These are phyloP conservation scores for Cyberlindnera maritima DNA, from an alignment of 805 yeast species.

Conservation along the genomic window DNA sequence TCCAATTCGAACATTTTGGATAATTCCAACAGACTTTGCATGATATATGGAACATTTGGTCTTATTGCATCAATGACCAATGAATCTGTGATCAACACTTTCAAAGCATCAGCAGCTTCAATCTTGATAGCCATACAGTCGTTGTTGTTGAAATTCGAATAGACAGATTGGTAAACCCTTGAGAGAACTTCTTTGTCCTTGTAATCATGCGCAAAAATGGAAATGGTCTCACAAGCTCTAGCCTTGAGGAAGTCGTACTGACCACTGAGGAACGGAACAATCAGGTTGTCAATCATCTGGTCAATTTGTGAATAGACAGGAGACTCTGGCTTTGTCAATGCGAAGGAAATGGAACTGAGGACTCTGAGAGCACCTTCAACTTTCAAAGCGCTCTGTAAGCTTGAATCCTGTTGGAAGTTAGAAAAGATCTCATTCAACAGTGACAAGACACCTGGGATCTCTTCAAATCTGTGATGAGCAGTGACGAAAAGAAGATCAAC, in stretches of 20 bases:
- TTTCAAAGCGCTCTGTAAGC: slow-evolving; percentile 48
- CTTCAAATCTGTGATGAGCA: slow-evolving; percentile 50
- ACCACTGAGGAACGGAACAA: slow-evolving; percentile 70
- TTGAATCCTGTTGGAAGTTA: slow-evolving; percentile 31
- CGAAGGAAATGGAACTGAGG: slow-evolving; percentile 64
- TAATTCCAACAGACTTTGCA: slow-evolving; percentile 73
- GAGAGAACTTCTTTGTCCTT: slow-evolving; percentile 38
- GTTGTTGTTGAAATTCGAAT: slow-evolving; percentile 40
- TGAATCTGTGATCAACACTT: slow-evolving; percentile 67
- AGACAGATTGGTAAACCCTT: slow-evolving; percentile 39
- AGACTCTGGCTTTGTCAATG: slow-evolving; percentile 45
- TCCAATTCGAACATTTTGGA: slow-evolving; percentile 85
- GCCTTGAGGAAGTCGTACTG: slow-evolving; percentile 70
- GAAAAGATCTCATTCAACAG: slow-evolving; percentile 52
- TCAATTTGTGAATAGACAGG: slow-evolving; percentile 65
- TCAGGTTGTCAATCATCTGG: slow-evolving; percentile 56
- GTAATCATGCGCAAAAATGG: slow-evolving; percentile 34
- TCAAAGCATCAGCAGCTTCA: slow-evolving; percentile 85
- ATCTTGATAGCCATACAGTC: slow-evolving; percentile 68
- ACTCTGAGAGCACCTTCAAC: slow-evolving; percentile 83
- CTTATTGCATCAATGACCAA: slow-evolving; percentile 71
- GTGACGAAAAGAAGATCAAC: slow-evolving; percentile 68
- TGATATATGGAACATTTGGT: slow-evolving; percentile 70
- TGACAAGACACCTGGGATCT: slow-evolving; percentile 51
- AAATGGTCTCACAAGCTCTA: slow-evolving; percentile 63